Conservation (phyloP, 1,284 basidiomycete genomes). For the Veloporphyrellus conicus region DNA sequence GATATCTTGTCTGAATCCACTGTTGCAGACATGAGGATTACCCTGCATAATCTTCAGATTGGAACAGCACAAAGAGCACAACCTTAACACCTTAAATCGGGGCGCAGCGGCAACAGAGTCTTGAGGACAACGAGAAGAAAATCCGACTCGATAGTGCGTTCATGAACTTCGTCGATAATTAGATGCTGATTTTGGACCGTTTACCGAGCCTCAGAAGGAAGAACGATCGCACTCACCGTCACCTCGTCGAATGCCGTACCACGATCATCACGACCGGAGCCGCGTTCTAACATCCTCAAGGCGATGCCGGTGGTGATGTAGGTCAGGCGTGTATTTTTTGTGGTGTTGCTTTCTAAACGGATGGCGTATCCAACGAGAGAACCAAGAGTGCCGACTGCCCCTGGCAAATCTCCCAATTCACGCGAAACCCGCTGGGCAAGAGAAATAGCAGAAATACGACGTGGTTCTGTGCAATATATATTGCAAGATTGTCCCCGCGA, state of each 20-base stretch:
- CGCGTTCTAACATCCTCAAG: conserved; percentile 90
- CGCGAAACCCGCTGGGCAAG: conserved; percentile 93
- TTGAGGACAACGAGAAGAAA: conserved; percentile 95
- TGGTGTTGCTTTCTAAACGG: conserved; percentile 85
- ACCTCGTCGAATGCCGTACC: conserved; percentile 89
- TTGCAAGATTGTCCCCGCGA: conserved; percentile 81
- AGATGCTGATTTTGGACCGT: conserved; percentile 35
- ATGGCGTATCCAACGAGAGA: conserved; percentile 96
- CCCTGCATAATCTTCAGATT: conserved; percentile 41
- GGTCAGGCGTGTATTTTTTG: conserved; percentile 74
- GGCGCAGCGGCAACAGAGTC: conserved; percentile 75
- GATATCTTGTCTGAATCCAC: conserved; percentile 94
- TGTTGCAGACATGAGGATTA: conserved; percentile 97
- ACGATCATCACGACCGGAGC: conserved; percentile 59
- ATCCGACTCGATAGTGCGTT: conserved; percentile 96
- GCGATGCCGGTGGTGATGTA: conserved; percentile 97
- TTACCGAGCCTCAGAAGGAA: conserved; percentile 1
- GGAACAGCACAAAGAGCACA: not conserved
- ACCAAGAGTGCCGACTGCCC: conserved; percentile 72
- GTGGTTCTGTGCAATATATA: conserved; percentile 94
- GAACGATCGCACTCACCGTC: conserved; percentile 52
- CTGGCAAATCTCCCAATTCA: conserved; percentile 85
- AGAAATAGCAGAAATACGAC: conserved; percentile 96
- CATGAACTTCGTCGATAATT: conserved; percentile 83
- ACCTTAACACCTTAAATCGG: conserved; percentile 71